phyloP scores from a whole-genome alignment of 2,329 filamentous ascomycete genomes.

The Cordyceps sp. region DNA sequence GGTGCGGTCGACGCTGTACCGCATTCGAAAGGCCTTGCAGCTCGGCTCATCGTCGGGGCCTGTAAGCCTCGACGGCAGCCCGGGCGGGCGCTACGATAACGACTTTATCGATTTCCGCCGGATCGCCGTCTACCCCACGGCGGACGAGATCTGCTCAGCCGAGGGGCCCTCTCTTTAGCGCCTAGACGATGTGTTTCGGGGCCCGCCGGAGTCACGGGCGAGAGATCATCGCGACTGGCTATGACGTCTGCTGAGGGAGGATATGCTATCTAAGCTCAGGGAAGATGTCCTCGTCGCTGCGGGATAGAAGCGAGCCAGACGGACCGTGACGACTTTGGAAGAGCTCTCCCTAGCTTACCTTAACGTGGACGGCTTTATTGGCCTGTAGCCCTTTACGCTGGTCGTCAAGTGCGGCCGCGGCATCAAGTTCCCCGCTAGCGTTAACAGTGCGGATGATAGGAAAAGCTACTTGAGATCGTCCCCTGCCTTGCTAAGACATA shows the following conservation, averaged over 20 bases:
- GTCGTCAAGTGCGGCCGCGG: conserved; percentile 23
- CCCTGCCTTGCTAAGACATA: conserved; percentile 36
- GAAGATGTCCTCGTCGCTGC: conserved; percentile 38
- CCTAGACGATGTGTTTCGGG: conserved; percentile 29
- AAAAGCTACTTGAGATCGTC: conserved; percentile 29
- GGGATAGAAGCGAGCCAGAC: conserved; percentile 28
- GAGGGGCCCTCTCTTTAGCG: conserved; percentile 37
- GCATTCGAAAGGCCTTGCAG: conserved; percentile 21
- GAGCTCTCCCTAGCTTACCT: conserved; percentile 22
- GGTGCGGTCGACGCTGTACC: conserved; percentile 14
- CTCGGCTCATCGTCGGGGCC: conserved; percentile 8
- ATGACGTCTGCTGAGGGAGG: conserved; percentile 54
- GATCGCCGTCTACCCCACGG: conserved; percentile 48
- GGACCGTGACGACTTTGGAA: conserved; percentile 9
- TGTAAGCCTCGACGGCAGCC: conserved; percentile 8
- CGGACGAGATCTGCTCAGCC: conserved; percentile 41
- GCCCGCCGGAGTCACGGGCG: conserved; percentile 17
- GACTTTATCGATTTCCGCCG: conserved; percentile 44
- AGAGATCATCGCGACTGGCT: conserved; percentile 49
- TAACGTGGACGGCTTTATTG: conserved; percentile 17
- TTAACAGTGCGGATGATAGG: conserved; percentile 8
- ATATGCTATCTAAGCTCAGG: conserved; percentile 50
- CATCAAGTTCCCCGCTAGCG: conserved; percentile 17
- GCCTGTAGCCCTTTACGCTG: conserved; percentile 20
- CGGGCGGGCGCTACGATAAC: conserved; percentile 61